These are phyloP conservation scores for Protomyces gravidus DNA, from an alignment of 1,139 yeast species.

Conservation along the genomic window DNA sequence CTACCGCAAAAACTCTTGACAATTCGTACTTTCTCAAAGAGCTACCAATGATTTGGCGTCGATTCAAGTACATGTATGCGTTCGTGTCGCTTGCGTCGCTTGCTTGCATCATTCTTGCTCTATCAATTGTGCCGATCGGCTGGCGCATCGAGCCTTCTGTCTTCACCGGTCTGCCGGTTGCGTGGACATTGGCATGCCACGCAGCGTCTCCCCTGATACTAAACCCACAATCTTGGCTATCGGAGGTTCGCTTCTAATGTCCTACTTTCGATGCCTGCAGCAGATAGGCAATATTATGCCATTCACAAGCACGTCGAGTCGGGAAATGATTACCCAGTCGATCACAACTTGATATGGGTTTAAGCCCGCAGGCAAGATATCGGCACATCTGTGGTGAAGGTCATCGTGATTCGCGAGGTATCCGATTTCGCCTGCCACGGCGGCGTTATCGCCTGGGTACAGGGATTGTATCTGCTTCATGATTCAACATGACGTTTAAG, in stretches of 20 bases:
- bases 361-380: no score
- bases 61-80: constrained; percentile 18
- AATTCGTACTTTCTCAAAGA: constrained; percentile 20
- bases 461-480: no score
- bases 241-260: constrained; percentile 10
- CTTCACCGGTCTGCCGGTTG: constrained; percentile 10
- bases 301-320: no score
- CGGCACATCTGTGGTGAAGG: no score
- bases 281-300: no score
- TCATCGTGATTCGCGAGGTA: no score
- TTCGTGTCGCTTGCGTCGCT: neutral
- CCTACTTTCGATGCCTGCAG: neutral
- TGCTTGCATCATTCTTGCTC: constrained; percentile 1
- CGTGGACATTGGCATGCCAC: constrained; percentile 22
- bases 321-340: no score
- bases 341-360: no score
- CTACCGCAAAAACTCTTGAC: constrained; percentile 30
- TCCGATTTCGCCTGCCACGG: no score
- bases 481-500: no score
- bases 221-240: constrained; percentile 24
- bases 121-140: neutral
- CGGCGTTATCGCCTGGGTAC: no score
- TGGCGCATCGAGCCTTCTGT: constrained; percentile 22
- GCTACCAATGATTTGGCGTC: constrained; percentile 15
- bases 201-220: constrained; percentile 15